Evolutionary conservation across 768 basidiomycete species (phyloP), one percentile per base, ranked within the genome.

Genomic region (Auriscalpium microsporum): DNA sequence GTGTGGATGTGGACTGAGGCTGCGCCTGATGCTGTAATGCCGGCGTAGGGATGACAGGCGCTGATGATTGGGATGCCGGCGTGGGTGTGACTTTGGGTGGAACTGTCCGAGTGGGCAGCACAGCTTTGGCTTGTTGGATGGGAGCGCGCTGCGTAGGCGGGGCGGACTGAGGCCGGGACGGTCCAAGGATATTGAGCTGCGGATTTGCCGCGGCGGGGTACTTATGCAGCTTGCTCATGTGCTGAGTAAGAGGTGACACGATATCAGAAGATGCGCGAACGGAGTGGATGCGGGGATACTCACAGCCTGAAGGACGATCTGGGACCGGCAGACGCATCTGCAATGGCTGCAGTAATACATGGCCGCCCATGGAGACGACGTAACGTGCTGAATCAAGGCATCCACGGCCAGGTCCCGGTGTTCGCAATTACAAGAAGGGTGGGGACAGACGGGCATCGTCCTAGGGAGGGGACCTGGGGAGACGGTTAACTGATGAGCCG

Each of bases 401-500:
- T 60, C 50, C 14, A 52, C 55, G 1, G 52, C 3, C 17, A 55
- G 23, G 42, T 52, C 50, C 49, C 36, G 53, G 45, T 59, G 61
- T 17, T 23, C 58, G 52, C 58, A 62, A 40, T 48, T 47, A 48
- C 61, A 62, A 9, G 44, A 5, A 13, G 58, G 48, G 50, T 62
- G 55, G 45, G 61, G 61, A 34, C 61, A 62, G 50, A 53, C 35
- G 37, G 53, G 53, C 58, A 62, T 60, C 33, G 16, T 52, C 28
- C 28, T 3, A 28, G 28, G 28, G 28, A 28, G 28, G 28, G 28
- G 28, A 28, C 28, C 28, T 28, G 28, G 28, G 28, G 28, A 28
- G 2, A 4, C 28, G 28, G 28, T 28, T 28, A 28, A 28, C 28
- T 28, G 28, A 28, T 28, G 28, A 28, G 28, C 28, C 28, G 28